Evolutionary conservation across 768 basidiomycete species (phyloP).

Genomic region (Boletus eberwhitei): DNA sequence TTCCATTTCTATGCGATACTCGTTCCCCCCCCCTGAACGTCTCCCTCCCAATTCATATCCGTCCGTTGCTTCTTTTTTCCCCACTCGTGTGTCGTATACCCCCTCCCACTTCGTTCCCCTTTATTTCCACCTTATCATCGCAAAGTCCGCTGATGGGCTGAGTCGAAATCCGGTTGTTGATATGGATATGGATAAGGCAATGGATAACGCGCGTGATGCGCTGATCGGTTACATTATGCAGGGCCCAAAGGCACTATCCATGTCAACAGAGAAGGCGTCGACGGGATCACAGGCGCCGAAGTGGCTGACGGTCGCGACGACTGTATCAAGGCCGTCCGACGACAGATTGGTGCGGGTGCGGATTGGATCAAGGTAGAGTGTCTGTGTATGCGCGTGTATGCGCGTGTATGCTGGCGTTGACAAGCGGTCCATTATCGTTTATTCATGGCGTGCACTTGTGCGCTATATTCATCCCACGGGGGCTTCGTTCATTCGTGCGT

Average conservation of each 20-base stretch:
- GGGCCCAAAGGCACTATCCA: slow-evolving; percentile 52
- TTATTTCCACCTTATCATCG: slow-evolving; percentile 15
- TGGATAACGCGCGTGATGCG: not conserved
- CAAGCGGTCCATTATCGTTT: not conserved
- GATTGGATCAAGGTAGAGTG: slow-evolving; percentile 63
- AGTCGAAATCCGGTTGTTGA: not conserved
- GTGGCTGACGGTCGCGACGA: slow-evolving; percentile 55
- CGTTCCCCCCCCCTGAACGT: not conserved
- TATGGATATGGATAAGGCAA: not conserved
- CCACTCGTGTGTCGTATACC: not conserved
- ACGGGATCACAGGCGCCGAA: slow-evolving; percentile 56
- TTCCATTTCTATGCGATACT: not conserved
- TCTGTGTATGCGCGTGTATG: slow-evolving; percentile 8
- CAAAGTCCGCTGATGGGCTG: slow-evolving; percentile 12
- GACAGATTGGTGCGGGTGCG: slow-evolving; percentile 61
- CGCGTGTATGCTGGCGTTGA: not conserved
- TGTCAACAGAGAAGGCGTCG: slow-evolving; percentile 47
- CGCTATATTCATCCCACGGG: not conserved
- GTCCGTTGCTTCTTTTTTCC: not conserved
- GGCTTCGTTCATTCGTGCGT: not conserved
- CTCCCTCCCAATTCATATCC: slow-evolving; percentile 1
- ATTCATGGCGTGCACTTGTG: not conserved
- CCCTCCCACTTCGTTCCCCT: not conserved
- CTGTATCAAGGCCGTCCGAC: slow-evolving; percentile 52
- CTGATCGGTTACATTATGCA: slow-evolving; percentile 19